Evolutionary conservation across 202 grass and related monocot genomes (phyloP), one percentile per base, ranked within the genome.

Genomic region (Schoenoplectus tabernaemontani): DNA sequence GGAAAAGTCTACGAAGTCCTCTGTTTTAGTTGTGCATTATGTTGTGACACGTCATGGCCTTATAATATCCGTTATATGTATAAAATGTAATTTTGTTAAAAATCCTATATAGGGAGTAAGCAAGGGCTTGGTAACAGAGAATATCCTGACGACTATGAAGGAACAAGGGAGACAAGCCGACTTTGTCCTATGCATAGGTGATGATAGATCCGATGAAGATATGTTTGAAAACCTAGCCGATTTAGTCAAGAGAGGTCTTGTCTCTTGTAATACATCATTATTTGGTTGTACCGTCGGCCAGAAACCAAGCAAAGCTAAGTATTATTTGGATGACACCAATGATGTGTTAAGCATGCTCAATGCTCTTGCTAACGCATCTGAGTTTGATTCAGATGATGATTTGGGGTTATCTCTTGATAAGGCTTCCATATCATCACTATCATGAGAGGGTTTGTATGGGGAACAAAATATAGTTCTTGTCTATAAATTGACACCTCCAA

Each of bases 281-380:
- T 98, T 92, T 76, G 96, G 86, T 3, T 98, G 96, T 81, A 98
- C 96, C 0, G 96, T 98, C 6, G 96, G 96, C 70, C 96, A 98
- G 85, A 98, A 98, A 74, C 96, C 96, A 32, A 98, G 96, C 88
- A 98, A 92, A 81, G 96, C 91, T 26, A 95, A 88, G 84, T 98
- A 95, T 81, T 98, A 95, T 86, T 78, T 98, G 78, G 96, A 98
- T n/a, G 91, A 98, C 84, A 95, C 96, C 32, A 86, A 69, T 53
- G 96, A 95, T 71, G 96, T 98, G 23, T 46, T 92, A 76, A 91
- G 44, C 70, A 98, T 98, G 96, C 85, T 98, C 37, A 83, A 85
- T 5, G 64, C 82, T 38, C 78, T 98, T 16, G 90, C 90, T n/a
- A 79, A 91, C 79, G 88, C 86, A 57, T 89, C 90, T 67, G 32